Percentiles rank a stretch among this genome's conserved stretches.
Evolutionary conservation across 2,329 filamentous ascomycete genomes (phyloP).

Genomic region (Colletotrichum siamense): DNA sequence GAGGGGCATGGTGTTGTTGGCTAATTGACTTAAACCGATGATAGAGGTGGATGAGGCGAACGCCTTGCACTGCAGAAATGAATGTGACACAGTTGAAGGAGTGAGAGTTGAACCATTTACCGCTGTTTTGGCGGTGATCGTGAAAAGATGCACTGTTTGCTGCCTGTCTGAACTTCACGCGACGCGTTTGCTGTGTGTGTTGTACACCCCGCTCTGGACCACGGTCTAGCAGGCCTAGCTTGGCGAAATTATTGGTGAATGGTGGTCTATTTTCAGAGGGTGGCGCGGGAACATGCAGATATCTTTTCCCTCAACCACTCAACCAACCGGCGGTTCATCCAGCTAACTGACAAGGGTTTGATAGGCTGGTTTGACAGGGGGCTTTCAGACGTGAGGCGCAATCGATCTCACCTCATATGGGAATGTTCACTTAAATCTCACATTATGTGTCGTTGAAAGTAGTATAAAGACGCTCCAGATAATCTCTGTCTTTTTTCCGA

Average conservation of each 20-base stretch:
- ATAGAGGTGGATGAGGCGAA: background rate
- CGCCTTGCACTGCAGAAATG: background rate
- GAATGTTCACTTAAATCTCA: background rate
- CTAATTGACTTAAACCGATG: background rate
- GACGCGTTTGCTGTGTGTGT: constrained; percentile 11
- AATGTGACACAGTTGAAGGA: background rate
- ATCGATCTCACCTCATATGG: background rate
- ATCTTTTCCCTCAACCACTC: background rate
- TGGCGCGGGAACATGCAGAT: constrained; percentile 5
- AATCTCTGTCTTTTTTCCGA: background rate
- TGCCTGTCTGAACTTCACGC: background rate
- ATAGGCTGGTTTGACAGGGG: background rate
- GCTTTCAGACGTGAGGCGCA: background rate
- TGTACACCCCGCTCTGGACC: background rate
- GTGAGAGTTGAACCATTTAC: background rate
- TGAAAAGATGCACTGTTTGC: background rate
- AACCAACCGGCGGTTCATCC: background rate
- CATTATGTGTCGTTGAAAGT: too few relatives aligned
- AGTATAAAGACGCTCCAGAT: background rate
- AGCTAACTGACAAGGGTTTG: background rate
- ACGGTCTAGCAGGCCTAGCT: background rate
- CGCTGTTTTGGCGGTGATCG: background rate
- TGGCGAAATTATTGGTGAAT: background rate
- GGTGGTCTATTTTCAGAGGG: background rate
- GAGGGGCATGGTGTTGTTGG: background rate